Base-by-base conservation (phyloP, 371 early-diverging fungal genomes). In the Conidiobolus incongruus region DNA sequence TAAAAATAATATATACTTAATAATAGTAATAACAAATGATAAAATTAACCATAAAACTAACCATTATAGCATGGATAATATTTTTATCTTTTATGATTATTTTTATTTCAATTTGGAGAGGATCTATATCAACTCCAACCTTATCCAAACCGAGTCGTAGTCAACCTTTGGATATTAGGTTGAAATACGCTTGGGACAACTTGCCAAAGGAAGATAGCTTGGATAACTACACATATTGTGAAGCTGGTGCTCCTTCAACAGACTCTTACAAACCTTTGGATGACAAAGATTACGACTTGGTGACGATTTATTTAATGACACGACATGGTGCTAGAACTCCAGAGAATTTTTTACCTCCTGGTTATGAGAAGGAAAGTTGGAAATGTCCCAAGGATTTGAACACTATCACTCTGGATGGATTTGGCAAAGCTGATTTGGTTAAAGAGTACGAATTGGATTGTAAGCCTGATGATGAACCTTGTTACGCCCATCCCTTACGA, bases 261-360 rank as follows among this genome's bases (percentile, higher is more conserved):
- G 12, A 30, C 7, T 7, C 30, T 12, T 30, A 30, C 30, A 5
- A 30, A 12, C 30, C 30, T 30, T 7, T 30, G 12, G 30, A 7
- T 7, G 12, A 16, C 6, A 19, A 35, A 13, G 19, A 35, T 20
- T 35, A 10, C 13, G 19, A 13, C 19, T 19, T 35, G 19, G 4
- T 35, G 7, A 16, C 36, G 13, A 20, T 35, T 19, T 29, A 41
- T 30, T 16, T 46, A 4, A 19, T 50, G 8, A 36, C 23, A 16
- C 46, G 51, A n/a, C 51, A 50, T 38, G 51, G 51, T 3, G 51
- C 46, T 43, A 23, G 51, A 11, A 35, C 45, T 2, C 46, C 51
- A 10, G 28, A 20, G 4, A 42, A 31, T 12, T 21, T 22, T 23
- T 23, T 38, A 13, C 36, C 35, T 2, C 31, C 30, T 12, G 45